These are phyloP conservation scores for Rusavskia elegans DNA, from an alignment of 495 filamentous ascomycete species.

Conservation along the genomic window DNA sequence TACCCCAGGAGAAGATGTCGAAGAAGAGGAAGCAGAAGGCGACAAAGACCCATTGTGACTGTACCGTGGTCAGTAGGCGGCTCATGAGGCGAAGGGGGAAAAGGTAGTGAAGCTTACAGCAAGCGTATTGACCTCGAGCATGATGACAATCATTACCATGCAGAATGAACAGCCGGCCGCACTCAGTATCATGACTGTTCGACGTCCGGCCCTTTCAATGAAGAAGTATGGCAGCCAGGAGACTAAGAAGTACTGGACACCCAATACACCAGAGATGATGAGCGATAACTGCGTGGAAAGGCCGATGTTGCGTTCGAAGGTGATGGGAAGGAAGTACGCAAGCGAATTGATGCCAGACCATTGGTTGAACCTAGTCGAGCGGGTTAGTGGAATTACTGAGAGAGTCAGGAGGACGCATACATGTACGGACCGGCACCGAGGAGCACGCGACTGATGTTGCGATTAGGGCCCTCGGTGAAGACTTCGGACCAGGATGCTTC, in stretches of 20 bases:
- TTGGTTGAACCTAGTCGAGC: slow-evolving; percentile 7
- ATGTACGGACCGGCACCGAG: slow-evolving; percentile 11
- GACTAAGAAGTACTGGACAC: slow-evolving; percentile 11
- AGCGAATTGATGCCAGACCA: slow-evolving; percentile 12
- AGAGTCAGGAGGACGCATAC: background rate
- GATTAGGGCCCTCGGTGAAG: slow-evolving; percentile 10
- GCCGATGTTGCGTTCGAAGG: slow-evolving; percentile 11
- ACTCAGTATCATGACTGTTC: slow-evolving; percentile 34
- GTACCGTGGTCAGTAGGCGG: too few relatives aligned
- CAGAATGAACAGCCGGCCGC: slow-evolving; percentile 32
- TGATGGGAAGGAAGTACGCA: slow-evolving; percentile 9
- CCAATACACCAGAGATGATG: slow-evolving; percentile 9
- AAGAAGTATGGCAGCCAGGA: slow-evolving; percentile 28
- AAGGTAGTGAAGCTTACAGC: background rate
- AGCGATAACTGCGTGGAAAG: slow-evolving; percentile 7
- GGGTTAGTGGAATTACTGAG: background rate
- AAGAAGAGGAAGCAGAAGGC: slow-evolving; percentile 44
- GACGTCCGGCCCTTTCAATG: slow-evolving; percentile 38
- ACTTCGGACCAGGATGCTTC: slow-evolving; percentile 10
- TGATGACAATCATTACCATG: slow-evolving; percentile 32
- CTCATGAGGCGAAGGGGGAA: too few relatives aligned
- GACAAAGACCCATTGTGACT: slow-evolving; percentile 19
- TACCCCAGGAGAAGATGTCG: slow-evolving; percentile 42
- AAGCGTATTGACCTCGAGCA: slow-evolving; percentile 21
- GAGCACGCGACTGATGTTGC: slow-evolving; percentile 10